Percentiles rank a stretch among this genome's conserved stretches.
Evolutionary conservation across 2,329 filamentous ascomycete genomes (phyloP).

Genomic region (Stagonosporopsis chrysanthemi): DNA sequence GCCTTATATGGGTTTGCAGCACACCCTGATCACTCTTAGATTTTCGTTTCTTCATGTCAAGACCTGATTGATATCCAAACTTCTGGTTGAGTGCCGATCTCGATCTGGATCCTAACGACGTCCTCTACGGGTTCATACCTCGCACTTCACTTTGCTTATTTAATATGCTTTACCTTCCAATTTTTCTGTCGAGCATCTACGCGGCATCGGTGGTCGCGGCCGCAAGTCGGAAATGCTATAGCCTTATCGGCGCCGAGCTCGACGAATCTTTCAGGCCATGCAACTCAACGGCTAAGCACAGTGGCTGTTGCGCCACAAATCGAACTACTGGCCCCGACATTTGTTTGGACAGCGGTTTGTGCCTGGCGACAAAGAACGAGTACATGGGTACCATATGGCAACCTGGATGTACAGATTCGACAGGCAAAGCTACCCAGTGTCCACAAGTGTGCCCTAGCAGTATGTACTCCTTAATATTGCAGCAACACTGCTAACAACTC

Average conservation of each 20-base stretch:
- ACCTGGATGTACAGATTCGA: constrained; percentile 46
- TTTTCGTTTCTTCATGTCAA: constrained; percentile 6
- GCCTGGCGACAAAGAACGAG: constrained; percentile 41
- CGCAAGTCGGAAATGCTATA: constrained; percentile 40
- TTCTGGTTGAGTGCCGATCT: constrained; percentile 7
- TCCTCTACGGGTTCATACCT: background rate
- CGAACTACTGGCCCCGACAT: constrained; percentile 35
- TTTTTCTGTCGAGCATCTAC: constrained; percentile 25
- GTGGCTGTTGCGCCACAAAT: constrained; percentile 45
- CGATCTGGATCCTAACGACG: background rate
- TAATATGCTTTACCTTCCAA: constrained; percentile 29
- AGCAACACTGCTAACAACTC: background rate
- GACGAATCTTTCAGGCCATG: constrained; percentile 42
- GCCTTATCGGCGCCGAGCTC: constrained; percentile 39
- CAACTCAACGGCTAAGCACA: constrained; percentile 38
- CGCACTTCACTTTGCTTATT: constrained; percentile 14
- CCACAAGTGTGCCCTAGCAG: constrained; percentile 41
- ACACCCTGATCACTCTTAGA: constrained; percentile 7
- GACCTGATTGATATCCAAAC: constrained; percentile 2
- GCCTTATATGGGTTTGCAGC: constrained; percentile 25
- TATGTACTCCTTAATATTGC: constrained; percentile 20
- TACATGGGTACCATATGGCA: constrained; percentile 46
- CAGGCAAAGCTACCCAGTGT: constrained; percentile 38
- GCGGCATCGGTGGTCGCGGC: constrained; percentile 22
- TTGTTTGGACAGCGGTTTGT: constrained; percentile 45